Evolutionary conservation across 768 basidiomycete species (phyloP), one percentile per base, ranked within the genome.

Genomic region (Megacollybia marginata): DNA sequence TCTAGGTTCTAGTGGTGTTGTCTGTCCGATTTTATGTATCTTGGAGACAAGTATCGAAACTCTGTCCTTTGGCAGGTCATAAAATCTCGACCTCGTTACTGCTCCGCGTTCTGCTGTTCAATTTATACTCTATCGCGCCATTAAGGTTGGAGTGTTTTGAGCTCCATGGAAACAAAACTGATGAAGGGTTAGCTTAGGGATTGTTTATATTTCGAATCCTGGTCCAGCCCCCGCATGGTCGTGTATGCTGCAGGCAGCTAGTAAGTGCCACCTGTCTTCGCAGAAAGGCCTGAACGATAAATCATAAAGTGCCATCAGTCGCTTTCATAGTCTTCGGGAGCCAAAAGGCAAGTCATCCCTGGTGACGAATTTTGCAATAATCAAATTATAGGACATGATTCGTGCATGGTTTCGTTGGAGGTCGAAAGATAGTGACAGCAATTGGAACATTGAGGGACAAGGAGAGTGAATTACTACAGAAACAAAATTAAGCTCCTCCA

Each of bases 401-500:
- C 51, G 58, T 1, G 60, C 64, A 13, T 75, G 70, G 69, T 57
- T 55, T 46, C 64, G 66, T 49, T 66, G 63, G 58, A 56, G 53
- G 44, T n/a, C 46, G 6, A n/a, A 34, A 34, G 13, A n/a, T 28
- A 47, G 20, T 28, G n/a, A 16, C 32, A 31, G 46, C 15, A 4
- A 23, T 13, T 33, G 46, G 28, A 61, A 57, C 60, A 54, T 60
- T 33, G 32, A 50, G 46, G 44, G 13, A 40, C 48, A 38, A 54
- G 31, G 38, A 42, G 45, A 28, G 23, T 28, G 23, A 28, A 28
- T 28, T 28, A 28, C 2, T 28, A 28, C 23, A 28, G 23, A 28
- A 48, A 53, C 34, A 42, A 46, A 33, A 20, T 69, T 75, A 90
- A 71, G 87, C 87, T 42, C 87, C 88, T 65, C 88, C 88, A 51